Percentiles rank a stretch among this genome's conserved stretches.
These are phyloP conservation scores for Cytidiella melzeri DNA, from an alignment of 768 basidiomycete genomes.

Conservation along the genomic window DNA sequence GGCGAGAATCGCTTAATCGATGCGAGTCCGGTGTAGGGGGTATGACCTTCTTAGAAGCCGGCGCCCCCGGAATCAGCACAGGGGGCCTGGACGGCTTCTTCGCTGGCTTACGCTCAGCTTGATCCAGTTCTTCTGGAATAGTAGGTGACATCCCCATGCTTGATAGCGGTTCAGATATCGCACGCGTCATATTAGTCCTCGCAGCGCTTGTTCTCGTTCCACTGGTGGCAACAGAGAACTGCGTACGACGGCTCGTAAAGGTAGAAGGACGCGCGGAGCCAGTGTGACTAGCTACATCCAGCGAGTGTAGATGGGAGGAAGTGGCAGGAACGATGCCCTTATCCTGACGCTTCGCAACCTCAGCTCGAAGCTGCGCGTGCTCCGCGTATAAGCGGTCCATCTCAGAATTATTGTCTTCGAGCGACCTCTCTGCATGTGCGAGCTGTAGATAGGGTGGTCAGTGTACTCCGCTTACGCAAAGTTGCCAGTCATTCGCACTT, in stretches of 20 bases:
- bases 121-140: neutral
- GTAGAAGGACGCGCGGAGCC: conserved; percentile 2
- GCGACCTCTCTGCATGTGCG: conserved; percentile 4
- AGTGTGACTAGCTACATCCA: neutral
- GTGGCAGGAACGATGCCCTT: neutral
- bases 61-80: conserved; percentile 7
- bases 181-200: neutral
- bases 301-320: neutral
- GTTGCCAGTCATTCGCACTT: conserved; percentile 1
- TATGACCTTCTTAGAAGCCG: conserved; percentile 5
- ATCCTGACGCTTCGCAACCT: conserved; percentile 7
- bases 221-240: neutral
- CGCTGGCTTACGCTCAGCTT: neutral
- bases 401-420: conserved; percentile 6
- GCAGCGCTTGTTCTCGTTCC: neutral
- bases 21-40: neutral
- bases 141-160: neutral
- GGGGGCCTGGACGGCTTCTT: neutral
- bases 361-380: conserved; percentile 9
- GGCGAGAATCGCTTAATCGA: neutral
- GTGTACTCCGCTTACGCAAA: neutral
- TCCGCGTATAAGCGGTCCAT: conserved; percentile 7
- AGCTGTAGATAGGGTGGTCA: conserved; percentile 4
- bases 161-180: neutral
- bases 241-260: conserved; percentile 3